Percentiles rank a stretch among this genome's conserved stretches.
Evolutionary conservation across 257 asterid species (phyloP).

Genomic region (Solanum ahanhuiri): DNA sequence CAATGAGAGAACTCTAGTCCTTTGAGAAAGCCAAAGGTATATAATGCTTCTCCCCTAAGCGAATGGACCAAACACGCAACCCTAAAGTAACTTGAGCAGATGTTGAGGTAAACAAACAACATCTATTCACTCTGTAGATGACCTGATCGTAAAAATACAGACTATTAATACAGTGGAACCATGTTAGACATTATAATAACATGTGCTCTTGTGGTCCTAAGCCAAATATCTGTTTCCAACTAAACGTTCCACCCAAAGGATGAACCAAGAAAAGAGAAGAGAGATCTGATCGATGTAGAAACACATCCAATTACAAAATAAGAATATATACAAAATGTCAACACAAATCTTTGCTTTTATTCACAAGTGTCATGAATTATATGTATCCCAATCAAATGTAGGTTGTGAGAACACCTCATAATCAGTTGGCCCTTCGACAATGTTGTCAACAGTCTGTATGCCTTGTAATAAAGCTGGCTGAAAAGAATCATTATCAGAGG

Average conservation of each 20-base stretch:
- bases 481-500: constrained; percentile 39
- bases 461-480: constrained; percentile 72
- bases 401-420: constrained; percentile 86
- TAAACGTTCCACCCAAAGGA: not conserved
- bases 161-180: not conserved
- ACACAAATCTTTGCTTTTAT: not conserved
- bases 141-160: not conserved
- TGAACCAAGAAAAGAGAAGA: not conserved
- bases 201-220: not conserved
- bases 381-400: constrained; percentile 91
- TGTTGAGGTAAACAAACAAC: too few relatives aligned
- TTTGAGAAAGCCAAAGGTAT: not conserved
- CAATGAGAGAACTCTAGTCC: not conserved
- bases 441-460: constrained; percentile 61
- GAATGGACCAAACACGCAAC: too few relatives aligned
- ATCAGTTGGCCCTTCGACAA: constrained; percentile 57
- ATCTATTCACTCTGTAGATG: too few relatives aligned
- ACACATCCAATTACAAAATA: not conserved
- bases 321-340: not conserved
- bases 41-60: not conserved
- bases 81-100: too few relatives aligned
- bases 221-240: not conserved
- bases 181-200: not conserved
- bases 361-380: constrained; percentile 34
- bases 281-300: not conserved